Percentiles rank a stretch among this genome's conserved stretches.
Conservation (phyloP, 345 rosid species). For the Brassica napus region DNA sequence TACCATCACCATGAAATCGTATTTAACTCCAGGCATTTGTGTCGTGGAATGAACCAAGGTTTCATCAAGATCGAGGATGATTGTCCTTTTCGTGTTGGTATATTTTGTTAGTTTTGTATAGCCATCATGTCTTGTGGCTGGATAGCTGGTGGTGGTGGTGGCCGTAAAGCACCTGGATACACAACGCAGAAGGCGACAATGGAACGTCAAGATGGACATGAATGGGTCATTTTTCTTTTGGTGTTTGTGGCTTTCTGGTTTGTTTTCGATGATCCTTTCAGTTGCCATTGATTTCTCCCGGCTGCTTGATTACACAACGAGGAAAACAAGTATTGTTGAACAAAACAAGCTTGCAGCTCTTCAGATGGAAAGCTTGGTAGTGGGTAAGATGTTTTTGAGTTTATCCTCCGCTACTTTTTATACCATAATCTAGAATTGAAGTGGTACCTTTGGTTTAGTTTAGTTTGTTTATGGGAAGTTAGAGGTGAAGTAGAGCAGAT, state of each 20-base stretch:
- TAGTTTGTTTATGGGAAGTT: constrained; percentile 20
- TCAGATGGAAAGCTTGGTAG: constrained; percentile 8
- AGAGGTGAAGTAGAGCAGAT: constrained; percentile 22
- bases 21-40: constrained; percentile 53
- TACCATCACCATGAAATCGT: constrained; percentile 67
- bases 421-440: neutral
- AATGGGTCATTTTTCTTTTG: constrained; percentile 40
- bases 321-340: neutral
- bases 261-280: constrained; percentile 5
- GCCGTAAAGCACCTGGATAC: constrained; percentile 57
- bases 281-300: constrained; percentile 9
- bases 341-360: constrained; percentile 8
- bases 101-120: constrained; percentile 1
- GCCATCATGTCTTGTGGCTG: constrained; percentile 15
- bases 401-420: constrained; percentile 5
- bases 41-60: constrained; percentile 73
- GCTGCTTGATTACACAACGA: neutral
- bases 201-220: constrained; percentile 59
- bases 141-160: constrained; percentile 24
- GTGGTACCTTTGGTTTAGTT: constrained; percentile 14
- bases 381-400: constrained; percentile 16
- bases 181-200: constrained; percentile 62
- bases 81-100: constrained; percentile 47
- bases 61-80: constrained; percentile 89
- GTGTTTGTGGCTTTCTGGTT: constrained; percentile 6